Evolutionary conservation across 2,329 filamentous ascomycete species (phyloP).

Genomic region (Fusarium sp.): DNA sequence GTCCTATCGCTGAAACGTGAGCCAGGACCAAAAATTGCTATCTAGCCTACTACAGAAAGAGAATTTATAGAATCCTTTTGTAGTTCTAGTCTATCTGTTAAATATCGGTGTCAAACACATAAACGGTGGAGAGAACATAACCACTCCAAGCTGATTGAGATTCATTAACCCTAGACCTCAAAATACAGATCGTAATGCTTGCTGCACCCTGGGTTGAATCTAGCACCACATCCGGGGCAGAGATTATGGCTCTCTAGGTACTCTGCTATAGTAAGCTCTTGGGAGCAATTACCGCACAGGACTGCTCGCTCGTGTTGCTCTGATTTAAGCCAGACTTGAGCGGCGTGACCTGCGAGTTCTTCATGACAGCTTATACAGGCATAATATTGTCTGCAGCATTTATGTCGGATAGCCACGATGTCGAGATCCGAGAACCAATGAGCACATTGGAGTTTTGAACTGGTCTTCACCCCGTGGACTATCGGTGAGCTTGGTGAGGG

Average conservation of each 20-base stretch:
- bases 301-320: slow-evolving; percentile 20
- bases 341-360: slow-evolving; percentile 10
- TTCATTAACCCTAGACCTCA: neutral
- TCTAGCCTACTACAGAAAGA: no score
- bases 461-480: slow-evolving; percentile 14
- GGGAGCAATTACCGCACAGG: slow-evolving; percentile 12
- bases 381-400: slow-evolving; percentile 25
- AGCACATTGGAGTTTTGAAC: slow-evolving; percentile 12
- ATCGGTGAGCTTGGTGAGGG: fast-evolving
- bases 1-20: no score
- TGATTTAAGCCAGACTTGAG: slow-evolving; percentile 8
- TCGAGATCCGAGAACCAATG: slow-evolving; percentile 30
- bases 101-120: no score
- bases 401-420: slow-evolving; percentile 25
- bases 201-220: slow-evolving; percentile 29
- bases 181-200: slow-evolving; percentile 26
- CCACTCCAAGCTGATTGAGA: no score
- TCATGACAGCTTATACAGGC: slow-evolving; percentile 32
- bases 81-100: no score
- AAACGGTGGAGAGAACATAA: no score
- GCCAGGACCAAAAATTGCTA: no score
- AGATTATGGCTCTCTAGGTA: neutral
- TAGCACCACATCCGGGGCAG: slow-evolving; percentile 14
- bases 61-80: no score
- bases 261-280: slow-evolving; percentile 5